Evolutionary conservation across 208 protist genomes (phyloP).

Genomic region (Borovskyia barvae): DNA sequence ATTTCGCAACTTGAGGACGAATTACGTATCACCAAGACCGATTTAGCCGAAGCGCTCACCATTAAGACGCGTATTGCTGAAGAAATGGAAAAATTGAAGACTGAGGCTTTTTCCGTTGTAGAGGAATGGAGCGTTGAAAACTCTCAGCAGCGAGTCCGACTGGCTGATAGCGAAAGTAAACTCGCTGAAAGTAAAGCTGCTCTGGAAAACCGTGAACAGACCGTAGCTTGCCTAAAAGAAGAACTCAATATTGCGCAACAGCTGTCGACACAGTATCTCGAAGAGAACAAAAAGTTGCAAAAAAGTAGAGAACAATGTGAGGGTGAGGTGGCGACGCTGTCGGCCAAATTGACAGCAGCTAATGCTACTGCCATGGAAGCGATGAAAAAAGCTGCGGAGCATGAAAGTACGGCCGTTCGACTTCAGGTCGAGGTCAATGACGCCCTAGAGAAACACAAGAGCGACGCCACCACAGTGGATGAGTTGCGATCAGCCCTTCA

Average conservation of each 20-base stretch:
- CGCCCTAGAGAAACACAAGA: slow-evolving; percentile 7
- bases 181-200: neutral
- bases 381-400: slow-evolving; percentile 30
- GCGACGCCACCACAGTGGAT: slow-evolving; percentile 27
- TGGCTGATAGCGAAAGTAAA: slow-evolving; percentile 8
- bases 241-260: slow-evolving; percentile 23
- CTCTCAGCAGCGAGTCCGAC: slow-evolving; percentile 34
- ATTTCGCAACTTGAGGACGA: slow-evolving; percentile 77
- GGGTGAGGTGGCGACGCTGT: slow-evolving; percentile 15
- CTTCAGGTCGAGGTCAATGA: slow-evolving; percentile 55
- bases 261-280: slow-evolving; percentile 23
- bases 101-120: slow-evolving; percentile 71
- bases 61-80: slow-evolving; percentile 45
- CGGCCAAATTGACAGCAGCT: neutral
- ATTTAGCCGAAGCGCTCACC: slow-evolving; percentile 8
- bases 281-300: slow-evolving; percentile 9
- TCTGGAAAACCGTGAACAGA: slow-evolving; percentile 17
- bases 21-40: slow-evolving; percentile 27
- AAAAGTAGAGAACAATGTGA: slow-evolving; percentile 11
- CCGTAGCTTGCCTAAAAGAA: slow-evolving; percentile 21
- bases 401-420: slow-evolving; percentile 39
- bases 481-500: slow-evolving; percentile 17
- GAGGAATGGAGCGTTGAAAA: slow-evolving; percentile 68
- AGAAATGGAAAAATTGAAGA: slow-evolving; percentile 49
- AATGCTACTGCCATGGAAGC: slow-evolving; percentile 18